These are phyloP conservation scores for Podosphaera leucotricha DNA, from an alignment of 2,329 filamentous ascomycete species.

Conservation along the genomic window DNA sequence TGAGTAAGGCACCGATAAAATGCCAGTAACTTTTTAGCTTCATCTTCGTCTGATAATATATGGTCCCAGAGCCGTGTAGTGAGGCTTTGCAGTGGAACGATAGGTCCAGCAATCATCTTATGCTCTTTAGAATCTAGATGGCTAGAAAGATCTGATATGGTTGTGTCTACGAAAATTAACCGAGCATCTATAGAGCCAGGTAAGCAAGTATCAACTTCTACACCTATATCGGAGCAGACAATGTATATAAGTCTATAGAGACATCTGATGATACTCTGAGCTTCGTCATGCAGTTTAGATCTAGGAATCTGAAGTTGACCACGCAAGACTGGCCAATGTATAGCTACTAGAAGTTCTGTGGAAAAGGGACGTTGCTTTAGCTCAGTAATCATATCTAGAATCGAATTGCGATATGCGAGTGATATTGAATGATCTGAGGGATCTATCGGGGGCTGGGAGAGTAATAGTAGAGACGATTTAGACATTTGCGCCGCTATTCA, in stretches of 20 bases:
- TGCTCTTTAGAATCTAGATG: neutral
- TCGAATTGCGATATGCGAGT: conserved; percentile 34
- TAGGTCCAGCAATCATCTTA: conserved; percentile 9
- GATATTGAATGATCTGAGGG: conserved; percentile 26
- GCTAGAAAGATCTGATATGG: neutral
- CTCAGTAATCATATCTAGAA: conserved; percentile 28
- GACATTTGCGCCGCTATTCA: neutral
- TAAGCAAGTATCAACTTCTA: conserved; percentile 36
- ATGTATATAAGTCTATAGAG: conserved; percentile 58
- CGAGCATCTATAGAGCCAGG: conserved; percentile 53
- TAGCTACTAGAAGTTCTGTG: conserved; percentile 23
- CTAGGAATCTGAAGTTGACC: conserved; percentile 26
- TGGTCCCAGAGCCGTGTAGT: conserved; percentile 33
- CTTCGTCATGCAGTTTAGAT: conserved; percentile 32
- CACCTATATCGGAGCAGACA: conserved; percentile 35
- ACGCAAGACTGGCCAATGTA: conserved; percentile 32
- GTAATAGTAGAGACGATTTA: conserved; percentile 29
- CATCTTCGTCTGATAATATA: conserved; percentile 42
- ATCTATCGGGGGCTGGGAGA: conserved; percentile 37
- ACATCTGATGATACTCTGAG: conserved; percentile 50
- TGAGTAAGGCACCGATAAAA: conserved; percentile 25
- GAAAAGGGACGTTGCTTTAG: conserved; percentile 20
- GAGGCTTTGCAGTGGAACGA: conserved; percentile 5
- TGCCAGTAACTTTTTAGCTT: conserved; percentile 33
- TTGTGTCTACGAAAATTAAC: conserved; percentile 46